Evolutionary conservation across 2,329 filamentous ascomycete species (phyloP), one percentile per base, ranked within the genome.

Genomic region (Fusarium sarcochroum): DNA sequence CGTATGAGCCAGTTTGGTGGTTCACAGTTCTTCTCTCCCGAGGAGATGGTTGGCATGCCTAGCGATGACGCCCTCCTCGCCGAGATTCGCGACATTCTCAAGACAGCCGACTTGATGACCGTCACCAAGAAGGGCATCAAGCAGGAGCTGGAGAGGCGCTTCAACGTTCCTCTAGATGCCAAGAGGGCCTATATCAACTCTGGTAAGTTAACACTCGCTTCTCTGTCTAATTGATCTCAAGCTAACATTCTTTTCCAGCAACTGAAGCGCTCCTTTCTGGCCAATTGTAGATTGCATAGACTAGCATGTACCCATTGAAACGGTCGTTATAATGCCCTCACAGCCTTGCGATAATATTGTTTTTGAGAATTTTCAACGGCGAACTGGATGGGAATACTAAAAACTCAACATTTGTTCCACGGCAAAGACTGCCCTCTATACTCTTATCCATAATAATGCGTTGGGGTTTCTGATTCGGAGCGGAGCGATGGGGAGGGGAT

Each of bases 71-170:
- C 93, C 13, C 85, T 99, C 49, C 83, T 99, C 66, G 91, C 93
- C 0, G 96, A 99, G 85, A 99, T 99, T 73, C 89, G 96, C 51
- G 94, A 98, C 76, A 97, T 99, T 68, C 84, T 99, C 66, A 88
- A 90, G 72, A 97, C 92, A 14, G 94, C 94, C 3, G 96, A 99
- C 81, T 83, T 99, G 76, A 99, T 99, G 96, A 94, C 89, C 6
- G 93, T 99, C 42, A 99, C 96, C 70, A 99, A 99, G 89, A 99
- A 99, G 89, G 93, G 92, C 74, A 92, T 99, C 81, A 98, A 98
- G 86, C 82, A 88, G 72, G 96, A 99, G 83, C 83, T 99, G 59
- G 96, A 99, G 85, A 89, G 90, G 75, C 88, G 94, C 66, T 99
- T 99, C 76, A 93, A 92, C 65, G 90, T 97, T 67, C 88, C 90